phyloP scores from a whole-genome alignment of 352 stramenopile genomes.

The Globisporangium barbulae region DNA sequence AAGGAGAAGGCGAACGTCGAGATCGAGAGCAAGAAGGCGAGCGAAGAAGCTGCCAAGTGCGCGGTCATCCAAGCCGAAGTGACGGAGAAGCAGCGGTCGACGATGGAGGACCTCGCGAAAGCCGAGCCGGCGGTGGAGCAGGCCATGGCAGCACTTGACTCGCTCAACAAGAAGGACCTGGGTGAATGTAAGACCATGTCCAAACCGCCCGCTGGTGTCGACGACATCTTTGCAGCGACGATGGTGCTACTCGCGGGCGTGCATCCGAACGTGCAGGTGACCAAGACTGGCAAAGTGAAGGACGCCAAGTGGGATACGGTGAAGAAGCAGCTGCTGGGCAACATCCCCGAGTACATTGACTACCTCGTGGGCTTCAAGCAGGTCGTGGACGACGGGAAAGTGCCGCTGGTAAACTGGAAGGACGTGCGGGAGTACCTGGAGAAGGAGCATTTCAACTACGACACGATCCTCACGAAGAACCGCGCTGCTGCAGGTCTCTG shows the following conservation, averaged over 20 bases:
- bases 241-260: slow-evolving; percentile 95
- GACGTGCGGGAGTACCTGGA: slow-evolving; percentile 92
- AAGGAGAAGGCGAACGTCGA: slow-evolving; percentile 96
- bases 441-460: slow-evolving; percentile 94
- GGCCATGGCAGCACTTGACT: slow-evolving; percentile 95
- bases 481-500: slow-evolving; percentile 91
- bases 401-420: slow-evolving; percentile 92
- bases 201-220: slow-evolving; percentile 91
- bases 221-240: slow-evolving; percentile 93
- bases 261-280: slow-evolving; percentile 91
- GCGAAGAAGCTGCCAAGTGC: slow-evolving; percentile 91
- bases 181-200: slow-evolving; percentile 96
- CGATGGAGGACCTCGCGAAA: slow-evolving; percentile 90
- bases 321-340: slow-evolving; percentile 94
- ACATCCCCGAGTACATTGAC: slow-evolving; percentile 96
- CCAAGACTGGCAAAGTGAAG: slow-evolving; percentile 95
- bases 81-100: slow-evolving; percentile 89
- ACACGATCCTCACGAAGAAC: slow-evolving; percentile 95
- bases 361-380: slow-evolving; percentile 93
- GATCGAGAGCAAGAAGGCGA: slow-evolving; percentile 92
- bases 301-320: slow-evolving; percentile 93
- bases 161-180: slow-evolving; percentile 96
- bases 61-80: slow-evolving; percentile 94
- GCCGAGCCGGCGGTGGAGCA: slow-evolving; percentile 93
- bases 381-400: slow-evolving; percentile 91